Conservation (phyloP, 495 filamentous ascomycete species). For the Durotheca rogersii region DNA sequence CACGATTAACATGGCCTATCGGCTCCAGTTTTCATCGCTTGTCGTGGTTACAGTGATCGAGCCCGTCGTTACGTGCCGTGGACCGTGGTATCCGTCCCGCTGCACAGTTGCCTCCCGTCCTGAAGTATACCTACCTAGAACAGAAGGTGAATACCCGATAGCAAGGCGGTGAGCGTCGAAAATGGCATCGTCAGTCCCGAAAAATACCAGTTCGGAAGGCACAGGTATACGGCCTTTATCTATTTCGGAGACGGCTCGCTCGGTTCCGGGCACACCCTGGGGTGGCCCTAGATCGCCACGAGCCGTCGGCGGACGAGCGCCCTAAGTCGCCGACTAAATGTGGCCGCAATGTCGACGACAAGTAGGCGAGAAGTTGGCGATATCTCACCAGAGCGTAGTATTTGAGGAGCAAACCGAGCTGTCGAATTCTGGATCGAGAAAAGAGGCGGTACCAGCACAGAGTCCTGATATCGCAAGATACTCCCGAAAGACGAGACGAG, state of each 20-base stretch:
- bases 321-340: constrained; percentile 12
- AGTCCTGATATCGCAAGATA: no score
- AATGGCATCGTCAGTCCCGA: no score
- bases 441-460: no score
- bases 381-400: constrained; percentile 9
- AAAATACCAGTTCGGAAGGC: no score
- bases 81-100: constrained; percentile 27
- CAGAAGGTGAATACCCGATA: constrained; percentile 1
- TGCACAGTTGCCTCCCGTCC: constrained; percentile 19
- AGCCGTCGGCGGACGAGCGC: constrained; percentile 5
- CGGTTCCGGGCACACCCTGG: constrained; percentile 20
- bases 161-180: constrained; percentile 24
- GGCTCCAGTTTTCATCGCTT: constrained; percentile 28
- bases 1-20: constrained; percentile 23
- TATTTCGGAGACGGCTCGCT: no score
- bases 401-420: neutral
- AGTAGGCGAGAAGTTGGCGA: constrained; percentile 27
- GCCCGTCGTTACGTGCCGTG: constrained; percentile 25
- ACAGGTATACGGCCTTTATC: neutral
- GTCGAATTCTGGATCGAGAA: no score
- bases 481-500: no score
- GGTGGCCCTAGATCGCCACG: constrained; percentile 1
- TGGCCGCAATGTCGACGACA: constrained; percentile 28
- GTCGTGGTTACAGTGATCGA: constrained; percentile 28
- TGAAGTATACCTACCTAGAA: constrained; percentile 5